Conservation (phyloP, 1,284 basidiomycete species). For the Cryptococcus sp. region DNA sequence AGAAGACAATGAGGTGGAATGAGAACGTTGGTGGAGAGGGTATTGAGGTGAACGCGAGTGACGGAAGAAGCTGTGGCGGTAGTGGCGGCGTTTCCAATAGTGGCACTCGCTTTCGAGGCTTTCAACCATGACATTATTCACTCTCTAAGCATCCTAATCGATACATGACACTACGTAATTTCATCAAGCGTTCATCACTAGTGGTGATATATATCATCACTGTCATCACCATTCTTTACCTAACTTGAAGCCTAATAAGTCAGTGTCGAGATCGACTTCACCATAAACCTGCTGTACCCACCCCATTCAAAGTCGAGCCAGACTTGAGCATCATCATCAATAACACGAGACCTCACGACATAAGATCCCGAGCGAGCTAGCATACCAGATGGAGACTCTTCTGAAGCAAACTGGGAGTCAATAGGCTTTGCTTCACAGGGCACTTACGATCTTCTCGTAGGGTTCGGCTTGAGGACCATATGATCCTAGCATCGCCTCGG, state of each 20-base stretch:
- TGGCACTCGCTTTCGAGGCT: too few species aligned
- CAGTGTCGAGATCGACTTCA: slow-evolving; percentile 1
- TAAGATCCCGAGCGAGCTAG: slow-evolving; percentile 53
- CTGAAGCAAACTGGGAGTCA: slow-evolving; percentile 43
- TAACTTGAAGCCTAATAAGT: slow-evolving; percentile 43
- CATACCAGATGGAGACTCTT: slow-evolving; percentile 54
- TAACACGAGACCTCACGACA: slow-evolving; percentile 51
- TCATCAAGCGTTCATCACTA: too few species aligned
- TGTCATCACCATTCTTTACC: slow-evolving; percentile 44
- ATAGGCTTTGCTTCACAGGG: not conserved
- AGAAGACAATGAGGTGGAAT: too few species aligned
- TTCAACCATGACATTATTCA: too few species aligned
- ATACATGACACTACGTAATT: too few species aligned
- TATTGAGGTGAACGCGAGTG: too few species aligned
- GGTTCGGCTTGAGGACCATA: slow-evolving; percentile 49
- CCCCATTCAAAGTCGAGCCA: slow-evolving; percentile 50
- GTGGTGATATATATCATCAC: too few species aligned
- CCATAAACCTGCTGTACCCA: slow-evolving; percentile 12
- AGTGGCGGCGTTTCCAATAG: too few species aligned
- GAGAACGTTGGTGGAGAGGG: too few species aligned
- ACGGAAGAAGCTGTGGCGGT: too few species aligned
- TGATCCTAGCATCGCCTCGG: slow-evolving; percentile 52
- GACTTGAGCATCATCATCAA: slow-evolving; percentile 52
- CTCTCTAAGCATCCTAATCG: too few species aligned
- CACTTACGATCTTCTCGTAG: slow-evolving; percentile 47